A percentile compares a stretch with the other conserved stretches of the same genome.
phyloP scores from a whole-genome alignment of 495 filamentous ascomycete genomes.

The Extremus antarcticus region DNA sequence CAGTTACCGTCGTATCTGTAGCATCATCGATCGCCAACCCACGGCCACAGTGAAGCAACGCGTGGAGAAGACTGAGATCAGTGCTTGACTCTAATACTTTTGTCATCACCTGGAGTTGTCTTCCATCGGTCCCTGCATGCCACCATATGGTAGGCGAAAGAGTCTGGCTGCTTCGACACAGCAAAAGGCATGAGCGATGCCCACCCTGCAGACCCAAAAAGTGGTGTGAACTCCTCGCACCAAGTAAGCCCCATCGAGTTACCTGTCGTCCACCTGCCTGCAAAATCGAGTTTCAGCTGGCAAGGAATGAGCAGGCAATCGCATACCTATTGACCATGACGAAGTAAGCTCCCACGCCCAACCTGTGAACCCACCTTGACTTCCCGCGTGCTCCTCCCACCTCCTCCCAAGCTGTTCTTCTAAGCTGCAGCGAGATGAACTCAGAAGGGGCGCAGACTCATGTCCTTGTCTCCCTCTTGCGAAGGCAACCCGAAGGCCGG shows the following conservation, averaged over 20 bases:
- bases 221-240: conserved; percentile 72
- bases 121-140: too few relatives aligned
- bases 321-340: conserved; percentile 97
- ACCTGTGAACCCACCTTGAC: conserved; percentile 31
- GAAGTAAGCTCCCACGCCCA: conserved; percentile 39
- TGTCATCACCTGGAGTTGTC: conserved; percentile 88
- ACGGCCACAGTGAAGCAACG: conserved; percentile 37
- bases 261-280: conserved; percentile 35
- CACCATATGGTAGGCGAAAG: conserved; percentile 27
- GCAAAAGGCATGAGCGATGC: conserved; percentile 32
- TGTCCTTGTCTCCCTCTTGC: conserved; percentile 57
- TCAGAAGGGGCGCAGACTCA: conserved; percentile 58
- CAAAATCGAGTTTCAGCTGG: background rate
- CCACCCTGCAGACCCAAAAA: conserved; percentile 45
- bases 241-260: conserved; percentile 99
- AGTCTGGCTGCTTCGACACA: conserved; percentile 60
- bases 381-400: conserved; percentile 30
- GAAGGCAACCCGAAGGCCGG: conserved; percentile 27
- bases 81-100: conserved; percentile 99
- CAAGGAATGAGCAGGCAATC: conserved; percentile 55
- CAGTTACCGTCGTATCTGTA: conserved; percentile 78
- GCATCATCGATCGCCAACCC: conserved; percentile 49
- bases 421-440: conserved; percentile 24
- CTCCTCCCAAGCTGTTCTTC: conserved; percentile 27
- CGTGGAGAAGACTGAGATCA: conserved; percentile 46